Evolutionary conservation across 108 stramenopile species (phyloP).

Genomic region (Conticribra guillardii): DNA sequence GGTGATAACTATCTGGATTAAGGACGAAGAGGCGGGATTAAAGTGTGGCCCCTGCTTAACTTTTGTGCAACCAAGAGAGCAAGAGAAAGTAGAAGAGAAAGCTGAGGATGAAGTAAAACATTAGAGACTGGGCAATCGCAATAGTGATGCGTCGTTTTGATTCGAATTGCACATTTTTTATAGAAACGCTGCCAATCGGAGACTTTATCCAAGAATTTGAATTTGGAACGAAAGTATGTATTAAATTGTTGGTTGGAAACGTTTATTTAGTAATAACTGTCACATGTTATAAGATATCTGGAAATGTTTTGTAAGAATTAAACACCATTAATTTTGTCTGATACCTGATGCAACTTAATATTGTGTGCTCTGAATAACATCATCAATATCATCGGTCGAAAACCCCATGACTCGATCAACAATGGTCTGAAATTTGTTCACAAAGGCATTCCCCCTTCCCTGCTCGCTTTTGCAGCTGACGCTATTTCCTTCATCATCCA

Average conservation of each 20-base stretch:
- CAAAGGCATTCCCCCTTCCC: no score
- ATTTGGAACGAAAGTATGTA: no score
- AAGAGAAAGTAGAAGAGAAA: constrained; percentile 1
- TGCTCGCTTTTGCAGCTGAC: no score
- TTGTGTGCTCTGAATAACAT: not conserved
- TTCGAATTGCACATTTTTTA: not conserved
- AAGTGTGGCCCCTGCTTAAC: constrained; percentile 72
- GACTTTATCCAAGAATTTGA: no score
- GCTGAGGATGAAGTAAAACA: not conserved
- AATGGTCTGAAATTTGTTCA: constrained; percentile 33
- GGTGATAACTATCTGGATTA: constrained; percentile 71
- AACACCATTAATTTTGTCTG: no score
- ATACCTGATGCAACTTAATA: no score
- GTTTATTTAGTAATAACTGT: no score
- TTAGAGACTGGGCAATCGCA: not conserved
- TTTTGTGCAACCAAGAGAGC: constrained; percentile 12
- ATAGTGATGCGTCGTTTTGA: not conserved
- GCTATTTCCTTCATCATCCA: no score
- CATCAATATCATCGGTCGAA: not conserved
- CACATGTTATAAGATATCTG: no score
- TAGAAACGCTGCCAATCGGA: no score
- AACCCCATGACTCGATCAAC: constrained; percentile 44
- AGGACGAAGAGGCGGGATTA: constrained; percentile 76
- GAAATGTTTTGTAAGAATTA: no score
- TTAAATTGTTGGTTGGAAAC: no score